A percentile compares a stretch with the other conserved stretches of the same genome.
These are phyloP conservation scores for Calycina herbarum DNA, from an alignment of 2,329 filamentous ascomycete species.

Conservation along the genomic window DNA sequence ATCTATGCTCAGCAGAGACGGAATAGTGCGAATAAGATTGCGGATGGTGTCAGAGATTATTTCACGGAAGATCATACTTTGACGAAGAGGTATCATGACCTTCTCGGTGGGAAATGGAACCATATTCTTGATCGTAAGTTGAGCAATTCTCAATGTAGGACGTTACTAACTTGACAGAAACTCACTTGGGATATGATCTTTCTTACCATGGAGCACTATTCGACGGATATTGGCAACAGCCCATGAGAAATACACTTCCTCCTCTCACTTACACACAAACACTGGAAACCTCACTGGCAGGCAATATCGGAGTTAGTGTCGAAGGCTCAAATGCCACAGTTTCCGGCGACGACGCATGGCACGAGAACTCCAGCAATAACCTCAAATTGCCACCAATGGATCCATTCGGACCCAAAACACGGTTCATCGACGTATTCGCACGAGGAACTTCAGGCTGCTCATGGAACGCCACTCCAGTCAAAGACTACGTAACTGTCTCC, in stretches of 20 bases:
- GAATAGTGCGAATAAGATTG: constrained; percentile 55
- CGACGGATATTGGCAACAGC: constrained; percentile 62
- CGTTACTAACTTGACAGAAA: constrained; percentile 43
- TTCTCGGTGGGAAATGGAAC: constrained; percentile 63
- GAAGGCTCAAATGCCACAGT: constrained; percentile 67
- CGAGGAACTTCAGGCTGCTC: constrained; percentile 53
- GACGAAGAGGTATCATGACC: constrained; percentile 55
- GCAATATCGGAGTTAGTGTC: constrained; percentile 62
- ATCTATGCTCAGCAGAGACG: constrained; percentile 56
- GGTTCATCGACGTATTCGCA: constrained; percentile 65
- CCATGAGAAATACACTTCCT: constrained; percentile 68
- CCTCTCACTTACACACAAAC: constrained; percentile 60
- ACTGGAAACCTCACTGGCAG: constrained; percentile 57
- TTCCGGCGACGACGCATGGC: constrained; percentile 65
- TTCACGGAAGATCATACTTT: constrained; percentile 59
- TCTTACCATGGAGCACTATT: constrained; percentile 10
- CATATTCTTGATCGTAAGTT: constrained; percentile 57
- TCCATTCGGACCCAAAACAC: constrained; percentile 53
- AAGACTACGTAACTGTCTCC: constrained; percentile 53
- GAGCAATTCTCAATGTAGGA: not conserved
- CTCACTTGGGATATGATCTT: constrained; percentile 52
- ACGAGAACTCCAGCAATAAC: constrained; percentile 53
- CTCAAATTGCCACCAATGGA: constrained; percentile 58
- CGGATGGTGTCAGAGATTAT: constrained; percentile 50
- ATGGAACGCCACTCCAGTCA: constrained; percentile 51